Base-by-base conservation (phyloP, 169 alveolate genomes). In the Babesia bigemina region DNA sequence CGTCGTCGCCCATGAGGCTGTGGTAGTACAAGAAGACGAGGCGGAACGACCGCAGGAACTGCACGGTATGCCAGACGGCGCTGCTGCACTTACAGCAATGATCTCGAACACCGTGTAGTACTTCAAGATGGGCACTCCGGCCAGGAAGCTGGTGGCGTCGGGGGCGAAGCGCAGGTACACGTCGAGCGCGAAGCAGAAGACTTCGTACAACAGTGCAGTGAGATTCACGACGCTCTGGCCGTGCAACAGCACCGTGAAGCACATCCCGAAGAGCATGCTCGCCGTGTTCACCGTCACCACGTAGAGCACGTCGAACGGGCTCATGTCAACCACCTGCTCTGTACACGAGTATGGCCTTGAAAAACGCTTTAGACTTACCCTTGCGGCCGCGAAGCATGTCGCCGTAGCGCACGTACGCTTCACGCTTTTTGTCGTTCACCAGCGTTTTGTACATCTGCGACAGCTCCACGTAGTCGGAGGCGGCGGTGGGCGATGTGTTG, bases 11-110 rank as follows among this genome's bases (percentile, higher is more conserved):
- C 42, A 63, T 24, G 53, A 81, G 33, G 63, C n/a, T 56, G 24
- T 84, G 63, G 65, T 73, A 69, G 73, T 81, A 63, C 28, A 81
- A 13, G 79, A 81, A 81, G 29, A 71, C 36, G 2, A 74, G 29
- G 36, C 76, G 75, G 70, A 70, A 72, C 36, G 67, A 69, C 11
- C 77, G 66, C 36, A 71, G 33, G 70, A 81, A 33, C 88, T 81
- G 65, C 13, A 61, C 19, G 44, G 0, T 4, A 16, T 8, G 19
- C 44, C n/a, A n/a, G 28, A 19, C 10, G 24, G 4, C 16, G 16
- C 6, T n/a, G 24, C 36, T 9, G 24, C 0, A 55, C 71, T 10
- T 63, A 81, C 88, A 26, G 50, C 53, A 2, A 81, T 28, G 17
- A 81, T 26, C 63, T 81, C 85, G 53, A 81, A 81, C 6, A 74